Conservation (phyloP, 176 grass and related monocot species). For the Oryza rufipogon region DNA sequence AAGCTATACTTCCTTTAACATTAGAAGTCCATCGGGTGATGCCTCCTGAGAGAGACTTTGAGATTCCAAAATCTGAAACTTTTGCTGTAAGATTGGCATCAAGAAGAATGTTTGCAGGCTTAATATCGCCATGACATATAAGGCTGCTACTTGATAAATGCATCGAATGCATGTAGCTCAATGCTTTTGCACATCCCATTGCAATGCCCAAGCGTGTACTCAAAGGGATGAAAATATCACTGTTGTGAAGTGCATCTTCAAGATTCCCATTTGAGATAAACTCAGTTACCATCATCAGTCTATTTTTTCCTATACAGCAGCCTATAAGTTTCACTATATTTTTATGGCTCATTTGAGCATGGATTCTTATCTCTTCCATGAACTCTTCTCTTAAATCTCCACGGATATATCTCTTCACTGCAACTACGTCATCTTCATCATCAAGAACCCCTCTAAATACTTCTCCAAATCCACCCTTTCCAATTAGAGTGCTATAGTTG, state of each 20-base stretch:
- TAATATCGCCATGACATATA: constrained; percentile 37
- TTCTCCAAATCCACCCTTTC: not conserved
- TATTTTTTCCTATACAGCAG: not conserved
- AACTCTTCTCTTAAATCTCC: constrained; percentile 22
- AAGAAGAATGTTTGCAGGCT: constrained; percentile 38
- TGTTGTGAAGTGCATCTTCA: constrained; percentile 8
- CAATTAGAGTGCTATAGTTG: not conserved
- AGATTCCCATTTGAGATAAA: not conserved
- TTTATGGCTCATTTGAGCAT: not conserved
- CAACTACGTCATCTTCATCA: not conserved
- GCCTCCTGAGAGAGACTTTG: not conserved
- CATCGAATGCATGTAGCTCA: not conserved
- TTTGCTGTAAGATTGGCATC: constrained; percentile 16
- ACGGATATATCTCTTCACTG: constrained; percentile 12
- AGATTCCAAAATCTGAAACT: constrained; percentile 40
- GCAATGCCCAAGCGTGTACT: not conserved
- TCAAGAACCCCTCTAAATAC: not conserved
- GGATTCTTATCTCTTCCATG: constrained; percentile 19
- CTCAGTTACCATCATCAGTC: not conserved
- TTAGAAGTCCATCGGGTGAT: not conserved
- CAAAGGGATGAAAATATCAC: not conserved
- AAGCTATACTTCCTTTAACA: not conserved
- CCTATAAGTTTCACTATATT: not conserved
- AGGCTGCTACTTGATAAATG: constrained; percentile 5
- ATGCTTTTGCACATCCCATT: not conserved